Percentiles rank a stretch among this genome's conserved stretches.
phyloP scores from a whole-genome alignment of 1,284 basidiomycete species.

The Ganoderma lucidum region DNA sequence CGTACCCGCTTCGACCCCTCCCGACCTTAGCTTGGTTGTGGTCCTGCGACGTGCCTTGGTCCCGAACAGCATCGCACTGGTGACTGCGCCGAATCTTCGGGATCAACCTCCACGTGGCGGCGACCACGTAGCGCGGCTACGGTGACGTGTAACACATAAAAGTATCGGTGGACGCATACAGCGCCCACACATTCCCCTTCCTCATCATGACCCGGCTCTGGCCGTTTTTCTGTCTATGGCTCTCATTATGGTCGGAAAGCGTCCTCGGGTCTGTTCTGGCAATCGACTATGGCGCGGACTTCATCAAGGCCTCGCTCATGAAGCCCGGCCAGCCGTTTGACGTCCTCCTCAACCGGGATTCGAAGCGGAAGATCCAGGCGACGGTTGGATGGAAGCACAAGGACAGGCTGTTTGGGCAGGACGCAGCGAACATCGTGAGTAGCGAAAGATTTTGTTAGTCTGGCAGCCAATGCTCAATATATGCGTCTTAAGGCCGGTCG shows the following conservation, averaged over 20 bases:
- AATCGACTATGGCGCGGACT: constrained; percentile 96
- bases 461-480: constrained; percentile 11
- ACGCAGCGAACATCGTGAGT: constrained; percentile 88
- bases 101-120: constrained; percentile 20
- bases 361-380: constrained; percentile 94
- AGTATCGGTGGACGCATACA: constrained; percentile 18
- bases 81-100: not conserved
- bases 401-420: constrained; percentile 89
- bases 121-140: constrained; percentile 24
- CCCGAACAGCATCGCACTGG: not conserved
- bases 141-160: constrained; percentile 34
- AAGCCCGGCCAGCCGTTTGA: constrained; percentile 97
- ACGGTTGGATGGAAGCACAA: constrained; percentile 89
- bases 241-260: constrained; percentile 38
- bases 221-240: constrained; percentile 36
- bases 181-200: constrained; percentile 22
- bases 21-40: not conserved
- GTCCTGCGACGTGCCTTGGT: not conserved
- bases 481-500: constrained; percentile 74
- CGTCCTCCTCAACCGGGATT: constrained; percentile 95
- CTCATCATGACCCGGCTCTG: constrained; percentile 32
- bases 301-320: constrained; percentile 95
- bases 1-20: not conserved
- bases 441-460: constrained; percentile 11
- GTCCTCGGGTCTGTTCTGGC: constrained; percentile 77